phyloP scores from a whole-genome alignment of 306 rosid genomes.

The Fragaria ananassa region DNA sequence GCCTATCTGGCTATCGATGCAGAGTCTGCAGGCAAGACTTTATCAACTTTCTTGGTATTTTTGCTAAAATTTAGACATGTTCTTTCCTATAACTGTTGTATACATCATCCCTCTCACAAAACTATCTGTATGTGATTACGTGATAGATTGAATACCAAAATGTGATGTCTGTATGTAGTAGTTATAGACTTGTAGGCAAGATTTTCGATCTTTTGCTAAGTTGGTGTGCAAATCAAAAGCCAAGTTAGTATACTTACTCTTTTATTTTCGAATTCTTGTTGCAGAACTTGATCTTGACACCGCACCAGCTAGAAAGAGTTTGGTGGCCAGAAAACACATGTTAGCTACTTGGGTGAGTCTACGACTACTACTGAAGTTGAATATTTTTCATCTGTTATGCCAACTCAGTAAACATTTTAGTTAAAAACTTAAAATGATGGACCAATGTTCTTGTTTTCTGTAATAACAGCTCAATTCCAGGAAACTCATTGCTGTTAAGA shows the following conservation, averaged over 20 bases:
- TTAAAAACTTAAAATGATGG: slow-evolving; percentile 1
- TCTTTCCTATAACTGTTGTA: background rate
- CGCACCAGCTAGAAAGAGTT: slow-evolving; percentile 16
- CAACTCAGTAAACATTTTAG: background rate
- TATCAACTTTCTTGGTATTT: background rate
- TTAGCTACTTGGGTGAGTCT: slow-evolving; percentile 24
- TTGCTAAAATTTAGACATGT: background rate
- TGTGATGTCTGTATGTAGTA: background rate
- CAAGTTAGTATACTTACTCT: background rate
- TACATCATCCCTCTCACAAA: background rate
- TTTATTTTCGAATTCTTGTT: background rate
- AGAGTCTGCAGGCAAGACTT: slow-evolving; percentile 22
- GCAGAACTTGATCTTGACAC: slow-evolving; percentile 3
- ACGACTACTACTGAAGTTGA: background rate
- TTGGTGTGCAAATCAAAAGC: background rate
- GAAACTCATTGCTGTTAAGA: background rate
- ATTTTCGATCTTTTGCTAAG: background rate
- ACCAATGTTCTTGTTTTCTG: background rate
- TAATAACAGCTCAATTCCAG: slow-evolving; percentile 25
- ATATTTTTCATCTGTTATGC: too few relatives aligned
- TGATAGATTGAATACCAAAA: background rate
- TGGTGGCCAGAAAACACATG: slow-evolving; percentile 17
- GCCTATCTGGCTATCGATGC: slow-evolving; percentile 10
- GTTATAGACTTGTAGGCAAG: background rate
- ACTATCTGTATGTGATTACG: background rate